Conservation (phyloP, 179 eudicot genomes). For the Spinacia oleracea region DNA sequence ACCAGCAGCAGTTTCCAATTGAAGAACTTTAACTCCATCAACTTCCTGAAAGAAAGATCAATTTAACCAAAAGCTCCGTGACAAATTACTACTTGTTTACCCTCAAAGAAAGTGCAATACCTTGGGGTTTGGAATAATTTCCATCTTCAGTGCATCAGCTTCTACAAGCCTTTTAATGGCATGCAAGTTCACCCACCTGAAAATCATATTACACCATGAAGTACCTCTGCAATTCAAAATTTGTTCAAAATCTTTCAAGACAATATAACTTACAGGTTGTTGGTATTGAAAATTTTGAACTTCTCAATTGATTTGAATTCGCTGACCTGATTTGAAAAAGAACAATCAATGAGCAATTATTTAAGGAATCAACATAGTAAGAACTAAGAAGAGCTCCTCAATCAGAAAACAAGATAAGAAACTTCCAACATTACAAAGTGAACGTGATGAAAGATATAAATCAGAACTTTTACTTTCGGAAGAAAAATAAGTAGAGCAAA, state of each 20-base stretch:
- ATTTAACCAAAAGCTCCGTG: conserved; percentile 17
- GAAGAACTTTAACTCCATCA: conserved; percentile 95
- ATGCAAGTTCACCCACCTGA: conserved; percentile 91
- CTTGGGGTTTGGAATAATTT: conserved; percentile 99
- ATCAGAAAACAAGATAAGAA: background rate
- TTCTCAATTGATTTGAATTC: conserved; percentile 98
- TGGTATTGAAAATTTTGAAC: conserved; percentile 99
- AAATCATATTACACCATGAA: conserved; percentile 11
- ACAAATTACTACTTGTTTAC: background rate
- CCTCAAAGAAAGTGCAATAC: conserved; percentile 35
- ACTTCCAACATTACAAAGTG: background rate
- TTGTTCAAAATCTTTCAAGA: background rate
- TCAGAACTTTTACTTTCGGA: background rate
- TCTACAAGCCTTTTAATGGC: conserved; percentile 92
- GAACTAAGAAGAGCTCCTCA: background rate
- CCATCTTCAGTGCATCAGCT: conserved; percentile 93
- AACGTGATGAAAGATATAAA: background rate
- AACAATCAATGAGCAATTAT: conserved; percentile 19
- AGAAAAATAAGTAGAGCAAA: background rate
- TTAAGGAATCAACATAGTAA: background rate
- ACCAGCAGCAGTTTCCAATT: conserved; percentile 99
- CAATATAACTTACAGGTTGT: conserved; percentile 73
- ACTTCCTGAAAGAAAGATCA: conserved; percentile 69
- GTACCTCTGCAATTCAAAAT: background rate
- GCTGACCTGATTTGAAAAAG: conserved; percentile 59